phyloP scores from a whole-genome alignment of 2,329 filamentous ascomycete species.

The Ambrosiella xylebori region DNA sequence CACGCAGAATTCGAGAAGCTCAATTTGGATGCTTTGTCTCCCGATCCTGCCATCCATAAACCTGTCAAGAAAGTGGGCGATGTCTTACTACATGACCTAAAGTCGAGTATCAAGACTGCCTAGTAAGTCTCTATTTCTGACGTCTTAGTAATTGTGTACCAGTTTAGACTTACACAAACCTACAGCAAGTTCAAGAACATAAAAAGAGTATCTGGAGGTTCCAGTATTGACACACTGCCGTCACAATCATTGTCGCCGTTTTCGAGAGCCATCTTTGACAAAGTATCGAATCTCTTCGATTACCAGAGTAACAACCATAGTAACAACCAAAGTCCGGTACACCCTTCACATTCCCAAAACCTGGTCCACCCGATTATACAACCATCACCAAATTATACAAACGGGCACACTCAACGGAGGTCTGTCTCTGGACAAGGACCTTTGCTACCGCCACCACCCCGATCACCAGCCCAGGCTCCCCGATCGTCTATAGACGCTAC shows the following conservation, averaged over 20 bases:
- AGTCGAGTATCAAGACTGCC: constrained; percentile 50
- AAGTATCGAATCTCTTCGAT: constrained; percentile 17
- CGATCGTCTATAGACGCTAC: background rate
- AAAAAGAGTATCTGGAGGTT: constrained; percentile 15
- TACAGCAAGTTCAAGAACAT: constrained; percentile 34
- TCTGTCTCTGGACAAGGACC: constrained; percentile 12
- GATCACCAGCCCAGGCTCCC: constrained; percentile 6
- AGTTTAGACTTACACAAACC: constrained; percentile 16
- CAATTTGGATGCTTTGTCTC: constrained; percentile 46
- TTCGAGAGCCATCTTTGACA: constrained; percentile 24
- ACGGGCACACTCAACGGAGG: constrained; percentile 4
- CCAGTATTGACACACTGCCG: constrained; percentile 15
- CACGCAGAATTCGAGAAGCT: constrained; percentile 45
- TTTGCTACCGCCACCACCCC: constrained; percentile 12
- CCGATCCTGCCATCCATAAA: constrained; percentile 39
- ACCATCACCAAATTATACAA: background rate
- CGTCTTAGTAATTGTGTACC: background rate
- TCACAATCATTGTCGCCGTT: constrained; percentile 33
- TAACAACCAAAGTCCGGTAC: background rate
- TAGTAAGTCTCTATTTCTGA: constrained; percentile 32
- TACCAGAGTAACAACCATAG: constrained; percentile 2
- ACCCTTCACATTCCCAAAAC: background rate
- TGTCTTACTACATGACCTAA: constrained; percentile 58
- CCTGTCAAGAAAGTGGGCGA: constrained; percentile 54
- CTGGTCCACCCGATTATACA: background rate